These are phyloP conservation scores for Linaria vulgaris DNA, from an alignment of 257 asterid species.

Conservation along the genomic window DNA sequence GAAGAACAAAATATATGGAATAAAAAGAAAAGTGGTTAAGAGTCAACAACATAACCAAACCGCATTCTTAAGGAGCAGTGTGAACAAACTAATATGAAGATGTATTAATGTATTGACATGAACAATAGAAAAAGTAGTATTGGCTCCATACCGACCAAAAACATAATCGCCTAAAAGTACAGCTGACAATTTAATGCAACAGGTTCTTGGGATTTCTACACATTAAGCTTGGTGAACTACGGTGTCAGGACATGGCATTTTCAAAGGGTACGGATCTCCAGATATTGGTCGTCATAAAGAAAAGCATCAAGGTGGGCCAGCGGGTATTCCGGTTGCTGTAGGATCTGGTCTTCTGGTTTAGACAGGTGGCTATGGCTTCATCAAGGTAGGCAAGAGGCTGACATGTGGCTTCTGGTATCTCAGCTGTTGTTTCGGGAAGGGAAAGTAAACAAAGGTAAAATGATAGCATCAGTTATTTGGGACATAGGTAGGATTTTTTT, in stretches of 20 bases:
- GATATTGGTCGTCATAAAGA: constrained; percentile 71
- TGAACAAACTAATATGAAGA: too few species aligned
- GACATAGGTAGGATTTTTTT: constrained; percentile 40
- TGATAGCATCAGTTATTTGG: constrained; percentile 68
- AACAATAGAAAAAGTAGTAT: too few species aligned
- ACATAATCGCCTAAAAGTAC: too few species aligned
- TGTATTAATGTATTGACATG: too few species aligned
- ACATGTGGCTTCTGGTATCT: constrained; percentile 92
- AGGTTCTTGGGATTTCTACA: constrained; percentile 71
- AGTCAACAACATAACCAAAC: too few species aligned
- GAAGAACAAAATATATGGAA: too few species aligned
- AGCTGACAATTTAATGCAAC: constrained; percentile 26
- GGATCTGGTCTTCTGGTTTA: constrained; percentile 95
- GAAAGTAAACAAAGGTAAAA: constrained; percentile 83
- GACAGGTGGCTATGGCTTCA: constrained; percentile 73
- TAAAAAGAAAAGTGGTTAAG: too few species aligned
- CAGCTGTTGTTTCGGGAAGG: constrained; percentile 87
- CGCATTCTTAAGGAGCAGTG: too few species aligned
- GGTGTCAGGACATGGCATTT: constrained; percentile 65
- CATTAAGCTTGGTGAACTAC: constrained; percentile 55
- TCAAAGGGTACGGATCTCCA: constrained; percentile 69
- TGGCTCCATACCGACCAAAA: too few species aligned
- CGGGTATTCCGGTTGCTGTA: constrained; percentile 62
- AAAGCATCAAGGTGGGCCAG: constrained; percentile 87
- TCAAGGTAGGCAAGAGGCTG: constrained; percentile 63